Conservation (phyloP, 2,329 filamentous ascomycete genomes). For the Pestalotiopsis sp. region DNA sequence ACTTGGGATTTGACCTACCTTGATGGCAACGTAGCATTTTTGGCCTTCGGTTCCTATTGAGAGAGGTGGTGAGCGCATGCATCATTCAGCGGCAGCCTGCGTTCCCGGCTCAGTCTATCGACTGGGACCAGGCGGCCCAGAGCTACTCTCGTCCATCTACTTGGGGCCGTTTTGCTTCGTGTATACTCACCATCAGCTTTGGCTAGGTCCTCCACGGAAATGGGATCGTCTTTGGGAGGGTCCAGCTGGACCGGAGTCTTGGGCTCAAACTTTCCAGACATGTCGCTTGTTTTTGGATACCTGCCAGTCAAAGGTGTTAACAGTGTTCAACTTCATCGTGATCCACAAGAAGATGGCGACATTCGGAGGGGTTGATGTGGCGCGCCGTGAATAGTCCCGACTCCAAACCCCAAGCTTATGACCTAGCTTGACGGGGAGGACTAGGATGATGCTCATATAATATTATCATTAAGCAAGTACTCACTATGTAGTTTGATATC, state of each 20-base stretch:
- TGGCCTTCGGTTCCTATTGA: conserved; percentile 62
- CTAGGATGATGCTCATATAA: neutral
- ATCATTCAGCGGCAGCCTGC: conserved; percentile 18
- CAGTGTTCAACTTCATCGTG: neutral
- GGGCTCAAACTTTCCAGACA: conserved; percentile 74
- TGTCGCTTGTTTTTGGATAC: conserved; percentile 26
- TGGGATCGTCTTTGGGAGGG: conserved; percentile 85
- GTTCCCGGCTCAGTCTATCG: neutral
- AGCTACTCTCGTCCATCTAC: neutral
- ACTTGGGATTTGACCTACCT: conserved; percentile 44
- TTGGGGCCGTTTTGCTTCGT: neutral
- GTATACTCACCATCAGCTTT: conserved; percentile 76
- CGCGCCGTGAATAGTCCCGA: neutral
- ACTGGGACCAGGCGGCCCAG: neutral
- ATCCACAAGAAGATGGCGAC: neutral
- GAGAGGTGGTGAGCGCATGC: neutral
- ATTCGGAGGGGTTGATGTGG: neutral
- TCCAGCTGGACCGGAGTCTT: conserved; percentile 75
- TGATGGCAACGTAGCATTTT: conserved; percentile 71
- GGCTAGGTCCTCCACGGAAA: conserved; percentile 76
- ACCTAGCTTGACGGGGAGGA: neutral
- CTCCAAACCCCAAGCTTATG: neutral
- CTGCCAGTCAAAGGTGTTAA: neutral
- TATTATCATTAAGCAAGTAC: neutral
- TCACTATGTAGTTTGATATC: neutral